Base-by-base conservation (phyloP, 2,329 filamentous ascomycete genomes). In the Monosporascus sp. region DNA sequence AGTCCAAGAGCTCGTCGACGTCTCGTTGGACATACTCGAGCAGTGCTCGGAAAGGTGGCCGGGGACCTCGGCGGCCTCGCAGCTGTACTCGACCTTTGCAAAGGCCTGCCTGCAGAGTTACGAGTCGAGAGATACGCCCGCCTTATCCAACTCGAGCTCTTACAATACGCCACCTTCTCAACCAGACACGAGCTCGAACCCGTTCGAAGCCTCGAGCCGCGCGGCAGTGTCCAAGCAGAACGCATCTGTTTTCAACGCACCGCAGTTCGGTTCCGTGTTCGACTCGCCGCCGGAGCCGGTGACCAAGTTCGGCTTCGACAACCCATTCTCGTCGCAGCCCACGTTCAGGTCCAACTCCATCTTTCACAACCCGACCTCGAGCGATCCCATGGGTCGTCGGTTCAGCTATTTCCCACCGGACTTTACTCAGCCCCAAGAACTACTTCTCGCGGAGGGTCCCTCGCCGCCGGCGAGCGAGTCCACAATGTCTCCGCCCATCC, bases 11-110 rank as follows among this genome's bases (percentile, higher is more conserved):
- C 81, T 94, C 59, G 79, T 96, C 44, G 79, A 85, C 47, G 80
- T 85, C 20, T 89, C 89, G 0, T 75, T 97, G 54, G 87, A 92
- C 50, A 87, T 89, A 5, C 87, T 97, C 55, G 81, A 86, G 53
- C 82, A 87, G 52, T 92, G 90, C 53, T 88, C 89, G 0, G 88
- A 93, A 64, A 81, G 92, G 55, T 97, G 94, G 94, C 94, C 94
- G 0, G 94, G 93, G 11, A 91, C 93, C 2, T 82, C 85, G 39
- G 88, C 90, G 17, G 91, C 92, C 3, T 84, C 90, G 9, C 84
- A 94, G 61, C 81, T 97, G 14, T 97, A 97, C 66, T 79, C 82
- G n/a, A 91, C 90, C 58, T 83, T 99, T 48, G 87, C 93, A 47
- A 83, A 82, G 53, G 91, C 92, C 14, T 96, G 92, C 63, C 76